These are phyloP conservation scores for Quercus engelmannii DNA, from an alignment of 306 rosid genomes.

Conservation along the genomic window DNA sequence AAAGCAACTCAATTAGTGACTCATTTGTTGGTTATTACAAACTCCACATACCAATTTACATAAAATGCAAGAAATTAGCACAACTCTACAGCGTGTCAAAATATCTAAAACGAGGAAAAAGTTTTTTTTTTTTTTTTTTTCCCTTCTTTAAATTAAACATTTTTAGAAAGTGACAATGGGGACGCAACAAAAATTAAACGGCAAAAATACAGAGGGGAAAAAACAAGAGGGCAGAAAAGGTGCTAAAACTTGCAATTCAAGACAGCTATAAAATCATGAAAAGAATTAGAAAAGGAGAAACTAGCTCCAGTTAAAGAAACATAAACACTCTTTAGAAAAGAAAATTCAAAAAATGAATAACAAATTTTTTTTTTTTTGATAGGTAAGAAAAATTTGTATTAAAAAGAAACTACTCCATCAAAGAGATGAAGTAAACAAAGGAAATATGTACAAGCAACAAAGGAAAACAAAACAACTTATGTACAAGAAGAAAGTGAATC, in stretches of 20 bases:
- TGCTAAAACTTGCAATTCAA: background rate
- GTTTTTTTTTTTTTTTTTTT: background rate
- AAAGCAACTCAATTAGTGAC: background rate
- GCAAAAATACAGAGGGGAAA: background rate
- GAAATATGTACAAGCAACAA: too few species aligned
- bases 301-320: background rate
- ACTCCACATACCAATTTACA: background rate
- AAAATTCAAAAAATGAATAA: background rate
- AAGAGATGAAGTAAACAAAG: too few species aligned
- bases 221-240: background rate
- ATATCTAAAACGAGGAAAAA: background rate
- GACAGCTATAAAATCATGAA: background rate
- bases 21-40: background rate
- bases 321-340: background rate
- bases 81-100: background rate
- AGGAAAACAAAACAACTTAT: too few species aligned
- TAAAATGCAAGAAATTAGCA: background rate
- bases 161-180: background rate
- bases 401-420: too few species aligned
- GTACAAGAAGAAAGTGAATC: too few species aligned
- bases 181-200: background rate
- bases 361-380: too few species aligned
- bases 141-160: background rate
- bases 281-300: background rate
- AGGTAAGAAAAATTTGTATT: too few species aligned